These are phyloP conservation scores for Mycena latifolia DNA, from an alignment of 768 basidiomycete genomes.

Conservation along the genomic window DNA sequence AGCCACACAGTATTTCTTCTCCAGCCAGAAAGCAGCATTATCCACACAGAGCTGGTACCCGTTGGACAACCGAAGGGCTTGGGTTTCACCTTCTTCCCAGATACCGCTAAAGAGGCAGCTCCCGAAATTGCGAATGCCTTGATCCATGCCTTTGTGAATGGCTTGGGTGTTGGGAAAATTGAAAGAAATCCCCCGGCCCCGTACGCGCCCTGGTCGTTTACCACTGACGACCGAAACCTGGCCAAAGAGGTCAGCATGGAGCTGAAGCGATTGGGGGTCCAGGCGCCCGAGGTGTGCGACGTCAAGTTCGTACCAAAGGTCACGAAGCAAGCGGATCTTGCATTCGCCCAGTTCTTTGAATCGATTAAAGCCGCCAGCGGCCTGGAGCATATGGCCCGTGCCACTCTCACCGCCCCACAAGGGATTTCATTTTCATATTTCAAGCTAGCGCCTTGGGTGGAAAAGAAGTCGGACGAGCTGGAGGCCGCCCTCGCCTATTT, in stretches of 20 bases:
- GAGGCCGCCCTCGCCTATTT: neutral
- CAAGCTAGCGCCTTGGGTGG: slow-evolving; percentile 4
- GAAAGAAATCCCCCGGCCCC: slow-evolving; percentile 10
- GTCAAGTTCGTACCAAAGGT: slow-evolving; percentile 33
- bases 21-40: slow-evolving; percentile 42
- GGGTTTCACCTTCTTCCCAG: slow-evolving; percentile 47
- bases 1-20: slow-evolving; percentile 45
- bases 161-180: slow-evolving; percentile 6
- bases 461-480: neutral
- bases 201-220: slow-evolving; percentile 30
- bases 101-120: slow-evolving; percentile 45
- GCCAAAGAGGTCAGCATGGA: slow-evolving; percentile 43
- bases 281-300: slow-evolving; percentile 39
- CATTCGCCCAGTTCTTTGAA: neutral
- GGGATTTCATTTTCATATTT: neutral
- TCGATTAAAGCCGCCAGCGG: neutral
- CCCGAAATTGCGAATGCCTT: slow-evolving; percentile 45
- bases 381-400: neutral
- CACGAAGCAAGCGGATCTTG: slow-evolving; percentile 6
- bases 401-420: neutral
- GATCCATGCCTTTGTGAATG: slow-evolving; percentile 43
- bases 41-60: slow-evolving; percentile 43
- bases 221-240: slow-evolving; percentile 35
- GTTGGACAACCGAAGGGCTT: slow-evolving; percentile 12
- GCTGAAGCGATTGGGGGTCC: slow-evolving; percentile 44